phyloP scores from a whole-genome alignment of 208 protist genomes.

The Blechomonas ayalai region DNA sequence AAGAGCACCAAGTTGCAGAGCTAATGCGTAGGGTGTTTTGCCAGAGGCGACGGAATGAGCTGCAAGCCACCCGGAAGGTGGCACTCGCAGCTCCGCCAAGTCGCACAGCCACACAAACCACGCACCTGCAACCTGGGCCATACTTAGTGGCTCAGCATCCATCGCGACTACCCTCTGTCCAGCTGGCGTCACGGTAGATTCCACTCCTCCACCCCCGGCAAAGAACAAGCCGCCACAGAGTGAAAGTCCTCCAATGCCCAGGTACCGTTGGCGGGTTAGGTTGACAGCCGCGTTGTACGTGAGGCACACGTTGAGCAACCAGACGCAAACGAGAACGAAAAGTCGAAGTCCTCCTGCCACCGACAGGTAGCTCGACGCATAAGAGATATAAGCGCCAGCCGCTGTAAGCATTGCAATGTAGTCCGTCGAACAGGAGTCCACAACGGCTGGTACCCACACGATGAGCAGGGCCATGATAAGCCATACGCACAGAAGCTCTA shows the following conservation, averaged over 20 bases:
- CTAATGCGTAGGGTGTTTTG: not conserved
- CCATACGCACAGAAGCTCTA: constrained; percentile 83
- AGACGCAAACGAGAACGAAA: constrained; percentile 35
- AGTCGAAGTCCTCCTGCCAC: constrained; percentile 26
- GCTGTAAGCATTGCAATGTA: constrained; percentile 58
- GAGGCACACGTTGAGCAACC: constrained; percentile 50
- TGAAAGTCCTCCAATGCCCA: constrained; percentile 21
- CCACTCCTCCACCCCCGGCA: constrained; percentile 3
- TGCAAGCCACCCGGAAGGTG: not conserved
- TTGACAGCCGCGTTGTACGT: constrained; percentile 31
- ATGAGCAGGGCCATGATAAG: constrained; percentile 65
- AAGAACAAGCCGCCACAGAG: constrained; percentile 11
- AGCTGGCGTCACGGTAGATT: too few species aligned
- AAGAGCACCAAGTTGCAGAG: constrained; percentile 6
- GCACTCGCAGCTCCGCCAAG: constrained; percentile 7
- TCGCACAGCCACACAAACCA: constrained; percentile 15
- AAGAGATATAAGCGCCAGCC: constrained; percentile 23
- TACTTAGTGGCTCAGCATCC: constrained; percentile 4
- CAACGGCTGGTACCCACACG: constrained; percentile 75
- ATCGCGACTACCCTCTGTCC: too few species aligned
- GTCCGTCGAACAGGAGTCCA: constrained; percentile 63
- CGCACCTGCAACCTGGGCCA: constrained; percentile 12
- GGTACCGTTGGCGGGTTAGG: constrained; percentile 34
- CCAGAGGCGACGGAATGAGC: not conserved
- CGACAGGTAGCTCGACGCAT: constrained; percentile 19